phyloP scores from a whole-genome alignment of 371 early-diverging fungal species.

The Rhizopus sp. region DNA sequence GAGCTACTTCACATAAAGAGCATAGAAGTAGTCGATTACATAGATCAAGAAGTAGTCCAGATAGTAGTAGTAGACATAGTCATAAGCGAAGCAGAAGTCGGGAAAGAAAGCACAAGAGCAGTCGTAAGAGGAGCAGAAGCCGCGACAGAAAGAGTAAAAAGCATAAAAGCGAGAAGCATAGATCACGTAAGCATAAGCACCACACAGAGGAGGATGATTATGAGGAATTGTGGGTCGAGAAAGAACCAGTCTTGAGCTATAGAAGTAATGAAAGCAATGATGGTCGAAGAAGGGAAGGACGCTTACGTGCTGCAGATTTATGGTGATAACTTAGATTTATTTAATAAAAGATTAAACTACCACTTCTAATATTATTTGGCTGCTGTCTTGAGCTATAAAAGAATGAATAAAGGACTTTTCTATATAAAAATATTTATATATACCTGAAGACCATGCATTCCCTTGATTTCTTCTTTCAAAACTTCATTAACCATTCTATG shows the following conservation, averaged over 20 bases:
- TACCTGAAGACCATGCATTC: constrained; percentile 89
- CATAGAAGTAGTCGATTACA: constrained; percentile 19
- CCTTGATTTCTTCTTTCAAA: constrained; percentile 87
- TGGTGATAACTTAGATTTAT: constrained; percentile 20
- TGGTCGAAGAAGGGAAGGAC: constrained; percentile 4
- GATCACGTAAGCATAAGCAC: constrained; percentile 17
- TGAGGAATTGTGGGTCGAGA: constrained; percentile 45
- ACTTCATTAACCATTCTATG: constrained; percentile 87
- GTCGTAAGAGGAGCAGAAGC: constrained; percentile 7
- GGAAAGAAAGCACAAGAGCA: constrained; percentile 15
- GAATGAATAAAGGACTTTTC: neutral
- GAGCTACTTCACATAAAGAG: constrained; percentile 7
- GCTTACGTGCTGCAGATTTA: constrained; percentile 34
- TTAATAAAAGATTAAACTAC: neutral
- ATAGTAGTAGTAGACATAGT: constrained; percentile 10
- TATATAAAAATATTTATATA: neutral
- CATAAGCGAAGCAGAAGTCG: constrained; percentile 2
- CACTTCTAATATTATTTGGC: neutral
- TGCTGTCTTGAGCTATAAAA: constrained; percentile 4
- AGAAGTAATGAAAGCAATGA: neutral
- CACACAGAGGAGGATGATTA: constrained; percentile 26
- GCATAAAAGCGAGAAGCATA: constrained; percentile 12
- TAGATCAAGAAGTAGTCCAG: constrained; percentile 20
- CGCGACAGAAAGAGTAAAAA: constrained; percentile 9
- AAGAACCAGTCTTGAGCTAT: constrained; percentile 16